Evolutionary conservation across 108 stramenopile species (phyloP), one percentile per base, ranked within the genome.

Genomic region (Thalassiosira profunda): DNA sequence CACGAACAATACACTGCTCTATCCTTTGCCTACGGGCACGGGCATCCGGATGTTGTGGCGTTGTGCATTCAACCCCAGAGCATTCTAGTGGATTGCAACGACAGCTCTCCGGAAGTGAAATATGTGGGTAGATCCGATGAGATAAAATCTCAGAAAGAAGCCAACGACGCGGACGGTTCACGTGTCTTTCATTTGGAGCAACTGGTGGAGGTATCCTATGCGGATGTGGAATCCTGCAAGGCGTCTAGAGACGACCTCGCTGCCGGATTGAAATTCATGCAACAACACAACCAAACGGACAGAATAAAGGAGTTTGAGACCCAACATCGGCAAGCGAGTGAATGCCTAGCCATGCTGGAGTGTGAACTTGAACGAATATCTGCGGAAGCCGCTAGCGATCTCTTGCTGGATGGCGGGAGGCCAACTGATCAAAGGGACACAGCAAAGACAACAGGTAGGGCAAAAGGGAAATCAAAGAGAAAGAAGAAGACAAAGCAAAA

Each of bases 21-120:
- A 35, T 75, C 63, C 17, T 57, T 87, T 40, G 84, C 86, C 9
- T 81, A 71, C 38, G 70, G 72, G 1, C 64, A 83, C 28, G 88
- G 88, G 3, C 65, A 83, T 17, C 18, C 49, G 7, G 68, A 75
- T 4, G 56, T 75, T 40, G 69, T 86, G 18, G 9, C 70, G 12
- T 57, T 83, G 4, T 44, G 86, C 7, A 48, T 75, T 43, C 52
- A 37, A 18, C 44, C 36, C 23, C 60, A 63, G 6, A 0, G 30
- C 24, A 21, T 55, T 14, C 2, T 33, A 57, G 38, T 57, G 3
- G 25, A 28, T 20, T 62, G 12, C 28, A 63, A 21, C 30, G 28
- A 34, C 2, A 34, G 37, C 21, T 26, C 53, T 0, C 18, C 35
- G 41, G 30, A 69, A 36, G 52, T 63, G 0, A 31, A 24, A 12